phyloP scores from a whole-genome alignment of 2,329 filamentous ascomycete genomes.

The Fusarium sterilihyphosum region DNA sequence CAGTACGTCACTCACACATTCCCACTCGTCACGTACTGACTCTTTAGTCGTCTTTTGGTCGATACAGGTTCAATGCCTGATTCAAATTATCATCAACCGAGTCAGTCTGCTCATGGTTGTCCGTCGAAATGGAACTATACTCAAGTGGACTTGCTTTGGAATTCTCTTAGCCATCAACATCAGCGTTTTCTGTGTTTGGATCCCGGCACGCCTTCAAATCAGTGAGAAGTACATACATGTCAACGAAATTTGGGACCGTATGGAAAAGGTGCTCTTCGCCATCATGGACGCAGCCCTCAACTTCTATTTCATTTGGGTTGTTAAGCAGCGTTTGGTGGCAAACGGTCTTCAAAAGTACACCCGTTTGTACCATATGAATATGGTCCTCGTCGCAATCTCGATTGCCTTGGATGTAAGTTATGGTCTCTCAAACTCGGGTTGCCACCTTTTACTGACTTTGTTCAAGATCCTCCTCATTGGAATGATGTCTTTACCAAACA shows the following conservation, averaged over 20 bases:
- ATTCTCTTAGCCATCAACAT: constrained; percentile 58
- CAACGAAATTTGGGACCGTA: constrained; percentile 60
- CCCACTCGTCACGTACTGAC: background rate
- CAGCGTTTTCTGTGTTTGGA: constrained; percentile 60
- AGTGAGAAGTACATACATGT: constrained; percentile 50
- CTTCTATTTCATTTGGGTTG: constrained; percentile 55
- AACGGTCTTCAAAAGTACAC: constrained; percentile 61
- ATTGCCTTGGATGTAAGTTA: constrained; percentile 40
- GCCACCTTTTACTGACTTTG: background rate
- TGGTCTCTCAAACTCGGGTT: too few relatives aligned
- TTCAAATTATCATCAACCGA: constrained; percentile 63
- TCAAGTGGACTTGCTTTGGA: constrained; percentile 56
- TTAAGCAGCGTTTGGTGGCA: constrained; percentile 56
- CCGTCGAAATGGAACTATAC: constrained; percentile 39
- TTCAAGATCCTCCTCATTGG: constrained; percentile 31
- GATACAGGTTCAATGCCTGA: constrained; percentile 54
- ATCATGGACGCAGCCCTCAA: constrained; percentile 58
- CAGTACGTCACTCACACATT: constrained; percentile 21
- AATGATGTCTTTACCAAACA: constrained; percentile 40
- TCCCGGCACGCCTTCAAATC: constrained; percentile 57
- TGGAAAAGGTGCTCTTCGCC: constrained; percentile 59
- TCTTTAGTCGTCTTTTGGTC: constrained; percentile 44
- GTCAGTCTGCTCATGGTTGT: constrained; percentile 56
- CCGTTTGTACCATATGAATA: constrained; percentile 52
- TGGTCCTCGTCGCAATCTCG: constrained; percentile 41